Percentiles rank a stretch among this genome's conserved stretches.
Conservation (phyloP, 2,329 filamentous ascomycete species). For the Neocatenulostroma microsporum region DNA sequence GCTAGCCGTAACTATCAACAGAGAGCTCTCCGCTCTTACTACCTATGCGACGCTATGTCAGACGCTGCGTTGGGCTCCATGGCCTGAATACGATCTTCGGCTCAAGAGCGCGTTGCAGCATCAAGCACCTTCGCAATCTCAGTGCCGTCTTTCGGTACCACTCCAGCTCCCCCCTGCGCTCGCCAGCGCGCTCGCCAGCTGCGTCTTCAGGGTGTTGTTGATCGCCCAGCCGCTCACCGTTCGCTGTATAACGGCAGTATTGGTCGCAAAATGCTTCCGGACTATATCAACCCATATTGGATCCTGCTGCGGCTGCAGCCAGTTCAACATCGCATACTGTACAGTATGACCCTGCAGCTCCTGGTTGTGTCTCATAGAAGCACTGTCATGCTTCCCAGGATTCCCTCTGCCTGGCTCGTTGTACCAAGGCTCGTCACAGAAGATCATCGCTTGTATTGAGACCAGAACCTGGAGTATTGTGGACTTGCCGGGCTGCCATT, state of each 20-base stretch:
- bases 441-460: slow-evolving; percentile 51
- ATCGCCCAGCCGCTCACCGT: neutral
- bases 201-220: neutral
- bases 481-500: slow-evolving; percentile 46
- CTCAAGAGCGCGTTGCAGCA: no score
- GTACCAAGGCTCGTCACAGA: slow-evolving; percentile 47
- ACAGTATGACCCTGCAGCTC: slow-evolving; percentile 23
- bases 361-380: slow-evolving; percentile 26
- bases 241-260: neutral
- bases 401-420: slow-evolving; percentile 45
- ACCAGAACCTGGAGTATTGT: slow-evolving; percentile 47
- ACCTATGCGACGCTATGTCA: no score
- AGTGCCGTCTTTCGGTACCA: neutral
- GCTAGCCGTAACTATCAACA: no score
- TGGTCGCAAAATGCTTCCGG: neutral
- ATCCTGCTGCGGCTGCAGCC: slow-evolving; percentile 22
- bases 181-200: no score
- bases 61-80: no score
- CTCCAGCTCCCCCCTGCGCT: neutral
- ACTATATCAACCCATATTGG: slow-evolving; percentile 1
- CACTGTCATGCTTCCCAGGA: slow-evolving; percentile 9
- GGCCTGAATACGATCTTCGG: no score
- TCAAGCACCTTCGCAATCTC: no score
- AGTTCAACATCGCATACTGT: slow-evolving; percentile 28
- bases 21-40: no score